These are phyloP conservation scores for Hyaloscypha variabilis DNA, from an alignment of 495 filamentous ascomycete species.

Conservation along the genomic window DNA sequence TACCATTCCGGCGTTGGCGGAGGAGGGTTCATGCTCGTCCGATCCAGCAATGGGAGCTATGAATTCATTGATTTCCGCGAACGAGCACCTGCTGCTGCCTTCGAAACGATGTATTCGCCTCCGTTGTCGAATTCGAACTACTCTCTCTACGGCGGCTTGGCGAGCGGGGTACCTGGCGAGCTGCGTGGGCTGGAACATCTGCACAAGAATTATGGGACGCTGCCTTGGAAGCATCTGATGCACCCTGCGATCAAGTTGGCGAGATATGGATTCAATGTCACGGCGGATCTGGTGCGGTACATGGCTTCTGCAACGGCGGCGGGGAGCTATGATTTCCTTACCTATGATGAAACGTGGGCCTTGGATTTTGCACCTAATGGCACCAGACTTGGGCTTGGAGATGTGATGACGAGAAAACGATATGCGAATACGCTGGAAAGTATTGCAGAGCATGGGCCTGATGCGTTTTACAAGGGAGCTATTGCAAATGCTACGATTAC, in stretches of 20 bases:
- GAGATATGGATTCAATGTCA: conserved; percentile 68
- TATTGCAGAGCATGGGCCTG: conserved; percentile 70
- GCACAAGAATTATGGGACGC: conserved; percentile 70
- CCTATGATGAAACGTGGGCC: conserved; percentile 76
- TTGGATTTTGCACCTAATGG: conserved; percentile 85
- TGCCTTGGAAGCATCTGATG: conserved; percentile 70
- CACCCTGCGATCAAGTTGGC: conserved; percentile 73
- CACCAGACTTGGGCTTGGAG: conserved; percentile 64
- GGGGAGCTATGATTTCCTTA: conserved; percentile 61
- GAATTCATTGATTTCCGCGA: conserved; percentile 88
- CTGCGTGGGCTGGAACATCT: conserved; percentile 75
- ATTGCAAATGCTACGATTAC: conserved; percentile 69
- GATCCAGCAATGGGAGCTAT: conserved; percentile 62
- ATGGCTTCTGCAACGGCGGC: conserved; percentile 49
- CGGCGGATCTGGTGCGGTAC: conserved; percentile 68
- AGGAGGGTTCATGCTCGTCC: conserved; percentile 82
- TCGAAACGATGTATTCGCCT: conserved; percentile 76
- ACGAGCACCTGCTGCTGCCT: conserved; percentile 76
- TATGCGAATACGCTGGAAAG: conserved; percentile 72
- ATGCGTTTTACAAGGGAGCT: conserved; percentile 74
- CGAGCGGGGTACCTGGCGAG: conserved; percentile 84
- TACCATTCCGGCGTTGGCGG: conserved; percentile 88
- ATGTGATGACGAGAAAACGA: conserved; percentile 78
- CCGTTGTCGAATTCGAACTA: conserved; percentile 40
- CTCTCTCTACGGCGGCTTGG: conserved; percentile 60